Conservation (phyloP, 306 rosid genomes). For the Crotalaria pallida region DNA sequence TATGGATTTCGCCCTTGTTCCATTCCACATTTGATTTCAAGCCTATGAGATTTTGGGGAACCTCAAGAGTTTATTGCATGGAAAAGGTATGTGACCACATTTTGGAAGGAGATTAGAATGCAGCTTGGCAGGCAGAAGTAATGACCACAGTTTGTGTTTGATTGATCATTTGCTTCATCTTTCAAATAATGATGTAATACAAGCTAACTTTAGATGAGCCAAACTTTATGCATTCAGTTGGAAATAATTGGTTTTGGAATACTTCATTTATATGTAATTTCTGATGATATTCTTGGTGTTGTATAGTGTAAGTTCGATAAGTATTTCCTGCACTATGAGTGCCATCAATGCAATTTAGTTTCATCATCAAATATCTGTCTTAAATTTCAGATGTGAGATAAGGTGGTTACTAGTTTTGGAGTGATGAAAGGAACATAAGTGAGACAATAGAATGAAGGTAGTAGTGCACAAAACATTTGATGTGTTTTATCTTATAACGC, state of each 20-base stretch:
- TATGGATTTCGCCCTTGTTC: constrained; percentile 12
- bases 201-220: neutral
- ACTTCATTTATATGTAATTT: neutral
- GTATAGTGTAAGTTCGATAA: neutral
- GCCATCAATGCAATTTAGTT: too few species aligned
- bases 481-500: too few species aligned
- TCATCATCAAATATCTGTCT: too few species aligned
- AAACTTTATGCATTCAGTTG: neutral
- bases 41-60: neutral
- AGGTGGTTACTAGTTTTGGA: too few species aligned
- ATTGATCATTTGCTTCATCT: neutral
- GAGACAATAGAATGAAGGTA: too few species aligned
- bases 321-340: too few species aligned
- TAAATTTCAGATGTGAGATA: too few species aligned
- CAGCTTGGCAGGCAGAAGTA: neutral
- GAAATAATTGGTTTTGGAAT: neutral
- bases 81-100: constrained; percentile 24
- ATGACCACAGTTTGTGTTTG: neutral
- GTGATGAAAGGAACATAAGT: too few species aligned
- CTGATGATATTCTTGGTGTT: neutral
- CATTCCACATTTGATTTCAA: constrained; percentile 19
- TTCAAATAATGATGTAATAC: neutral
- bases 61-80: constrained; percentile 14
- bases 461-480: too few species aligned
- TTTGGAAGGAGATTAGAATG: neutral